Conservation (phyloP, 2,329 filamentous ascomycete species). For the Aspergillus spinulosporus region DNA sequence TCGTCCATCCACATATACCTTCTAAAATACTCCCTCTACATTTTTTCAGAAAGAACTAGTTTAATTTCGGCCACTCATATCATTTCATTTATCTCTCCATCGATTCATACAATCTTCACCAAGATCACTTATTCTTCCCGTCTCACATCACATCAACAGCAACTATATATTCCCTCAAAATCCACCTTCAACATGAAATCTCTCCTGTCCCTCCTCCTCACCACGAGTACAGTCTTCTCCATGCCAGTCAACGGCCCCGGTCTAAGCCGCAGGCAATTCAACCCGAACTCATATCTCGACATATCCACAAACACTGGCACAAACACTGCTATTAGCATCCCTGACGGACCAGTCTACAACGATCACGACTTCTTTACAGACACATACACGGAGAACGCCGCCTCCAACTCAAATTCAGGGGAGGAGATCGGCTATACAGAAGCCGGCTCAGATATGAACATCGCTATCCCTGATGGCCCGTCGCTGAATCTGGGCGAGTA, state of each 20-base stretch:
- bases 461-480: constrained; percentile 25
- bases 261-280: constrained; percentile 2
- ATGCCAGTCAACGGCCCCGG: background rate
- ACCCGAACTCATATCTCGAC: constrained; percentile 6
- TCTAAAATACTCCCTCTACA: background rate
- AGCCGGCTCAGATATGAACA: constrained; percentile 16
- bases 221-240: background rate
- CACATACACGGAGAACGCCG: background rate
- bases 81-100: background rate
- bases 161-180: background rate
- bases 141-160: background rate
- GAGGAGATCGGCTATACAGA: constrained; percentile 12
- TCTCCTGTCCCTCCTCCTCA: background rate
- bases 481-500: constrained; percentile 8
- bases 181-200: background rate
- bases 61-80: background rate
- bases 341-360: constrained; percentile 21
- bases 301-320: constrained; percentile 15
- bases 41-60: background rate
- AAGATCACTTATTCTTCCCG: background rate
- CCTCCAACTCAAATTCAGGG: background rate
- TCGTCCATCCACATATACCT: background rate
- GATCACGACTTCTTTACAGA: constrained; percentile 2
- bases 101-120: background rate
- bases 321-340: constrained; percentile 18